Conservation (phyloP, 2,329 filamentous ascomycete species). For the Pseudogymnoascus sp. region DNA sequence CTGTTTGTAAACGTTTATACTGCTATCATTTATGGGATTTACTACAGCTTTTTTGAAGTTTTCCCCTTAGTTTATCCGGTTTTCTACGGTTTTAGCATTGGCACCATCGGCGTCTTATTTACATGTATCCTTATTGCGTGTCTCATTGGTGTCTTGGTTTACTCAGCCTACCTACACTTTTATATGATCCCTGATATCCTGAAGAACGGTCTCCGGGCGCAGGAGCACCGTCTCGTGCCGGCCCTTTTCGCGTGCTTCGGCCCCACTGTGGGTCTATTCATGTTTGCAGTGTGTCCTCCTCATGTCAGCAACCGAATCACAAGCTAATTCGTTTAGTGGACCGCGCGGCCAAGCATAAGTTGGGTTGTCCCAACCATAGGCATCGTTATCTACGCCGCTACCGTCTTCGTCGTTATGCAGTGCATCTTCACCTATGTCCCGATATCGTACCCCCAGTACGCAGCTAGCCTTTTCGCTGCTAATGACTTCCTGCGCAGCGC, state of each 20-base stretch:
- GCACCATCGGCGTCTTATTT: slow-evolving; percentile 54
- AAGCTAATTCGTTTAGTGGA: no score
- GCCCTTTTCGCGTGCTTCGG: slow-evolving; percentile 47
- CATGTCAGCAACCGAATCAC: no score
- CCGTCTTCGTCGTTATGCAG: no score
- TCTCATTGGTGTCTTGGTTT: slow-evolving; percentile 43
- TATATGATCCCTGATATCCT: slow-evolving; percentile 45
- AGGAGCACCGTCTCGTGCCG: slow-evolving; percentile 51
- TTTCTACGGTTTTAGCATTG: slow-evolving; percentile 53
- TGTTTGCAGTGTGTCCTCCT: slow-evolving; percentile 37
- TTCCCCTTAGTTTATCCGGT: slow-evolving; percentile 58
- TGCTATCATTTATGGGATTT: slow-evolving; percentile 55
- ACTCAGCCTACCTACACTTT: slow-evolving; percentile 46
- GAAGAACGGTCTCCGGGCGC: slow-evolving; percentile 42
- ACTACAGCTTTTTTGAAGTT: slow-evolving; percentile 58
- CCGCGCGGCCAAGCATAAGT: no score
- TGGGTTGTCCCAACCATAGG: no score
- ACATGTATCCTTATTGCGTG: slow-evolving; percentile 52
- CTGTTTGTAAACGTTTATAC: slow-evolving; percentile 57
- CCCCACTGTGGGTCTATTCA: slow-evolving; percentile 52
- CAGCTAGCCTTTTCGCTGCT: no score
- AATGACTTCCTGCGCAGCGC: no score
- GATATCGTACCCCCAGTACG: no score
- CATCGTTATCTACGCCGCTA: no score
- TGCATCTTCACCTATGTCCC: no score